Evolutionary conservation across 345 rosid genomes (phyloP).

Genomic region (Syzygium aqueum): DNA sequence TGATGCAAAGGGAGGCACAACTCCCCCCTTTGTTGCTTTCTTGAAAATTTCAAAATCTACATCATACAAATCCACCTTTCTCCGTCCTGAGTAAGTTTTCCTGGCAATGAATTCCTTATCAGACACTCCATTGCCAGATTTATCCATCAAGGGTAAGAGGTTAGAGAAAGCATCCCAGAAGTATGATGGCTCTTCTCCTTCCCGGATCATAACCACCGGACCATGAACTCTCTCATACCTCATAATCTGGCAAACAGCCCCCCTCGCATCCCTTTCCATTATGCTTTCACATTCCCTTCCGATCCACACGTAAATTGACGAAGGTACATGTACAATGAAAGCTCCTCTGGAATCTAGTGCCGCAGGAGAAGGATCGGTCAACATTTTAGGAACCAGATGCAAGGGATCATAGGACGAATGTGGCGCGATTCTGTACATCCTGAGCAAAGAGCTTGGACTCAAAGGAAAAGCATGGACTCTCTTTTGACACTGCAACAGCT

Average conservation of each 20-base stretch:
- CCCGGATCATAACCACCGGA: constrained; percentile 56
- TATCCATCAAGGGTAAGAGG: constrained; percentile 67
- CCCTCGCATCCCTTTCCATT: constrained; percentile 98
- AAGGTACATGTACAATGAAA: constrained; percentile 81
- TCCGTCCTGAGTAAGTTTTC: constrained; percentile 50
- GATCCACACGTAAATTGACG: constrained; percentile 85
- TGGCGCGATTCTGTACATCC: constrained; percentile 89
- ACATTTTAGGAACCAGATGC: constrained; percentile 95
- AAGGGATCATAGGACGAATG: constrained; percentile 97
- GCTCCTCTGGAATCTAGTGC: constrained; percentile 97
- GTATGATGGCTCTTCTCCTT: constrained; percentile 80
- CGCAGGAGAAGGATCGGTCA: constrained; percentile 73
- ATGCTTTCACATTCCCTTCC: constrained; percentile 73
- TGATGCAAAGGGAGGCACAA: constrained; percentile 80
- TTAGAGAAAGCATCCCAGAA: constrained; percentile 86
- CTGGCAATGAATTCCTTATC: constrained; percentile 18
- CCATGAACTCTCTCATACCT: constrained; percentile 88
- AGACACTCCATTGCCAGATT: constrained; percentile 21
- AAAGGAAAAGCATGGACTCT: constrained; percentile 97
- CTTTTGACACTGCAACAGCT: constrained; percentile 93
- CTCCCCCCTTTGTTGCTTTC: constrained; percentile 87
- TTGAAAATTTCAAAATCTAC: constrained; percentile 85
- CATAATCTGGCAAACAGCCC: constrained; percentile 89
- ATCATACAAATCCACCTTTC: constrained; percentile 66
- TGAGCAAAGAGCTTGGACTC: constrained; percentile 90